Evolutionary conservation across 164 flowering plant species (phyloP).

Genomic region (Magnolia changhungtana): DNA sequence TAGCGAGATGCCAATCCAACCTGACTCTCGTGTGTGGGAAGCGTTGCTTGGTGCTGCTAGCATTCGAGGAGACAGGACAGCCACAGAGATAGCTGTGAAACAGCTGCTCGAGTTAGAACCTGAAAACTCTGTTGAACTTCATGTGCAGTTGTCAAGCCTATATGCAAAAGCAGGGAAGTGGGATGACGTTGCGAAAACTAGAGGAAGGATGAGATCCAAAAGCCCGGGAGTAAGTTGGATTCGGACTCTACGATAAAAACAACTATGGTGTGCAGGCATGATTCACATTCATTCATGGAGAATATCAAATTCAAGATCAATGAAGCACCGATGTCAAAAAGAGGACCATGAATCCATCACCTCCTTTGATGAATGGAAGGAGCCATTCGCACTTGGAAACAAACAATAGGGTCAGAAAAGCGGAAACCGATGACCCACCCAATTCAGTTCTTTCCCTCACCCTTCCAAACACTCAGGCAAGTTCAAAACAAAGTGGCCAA

Average conservation of each 20-base stretch:
- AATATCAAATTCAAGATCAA: too few species aligned
- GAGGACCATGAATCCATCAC: too few species aligned
- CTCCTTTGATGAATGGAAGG: too few species aligned
- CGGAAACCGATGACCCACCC: too few species aligned
- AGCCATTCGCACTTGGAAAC: too few species aligned
- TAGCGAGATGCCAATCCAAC: slow-evolving; percentile 12
- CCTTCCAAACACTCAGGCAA: too few species aligned
- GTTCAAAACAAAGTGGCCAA: too few species aligned
- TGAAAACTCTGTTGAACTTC: slow-evolving; percentile 7
- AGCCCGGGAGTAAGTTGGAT: slow-evolving; percentile 12
- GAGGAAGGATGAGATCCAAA: slow-evolving; percentile 7
- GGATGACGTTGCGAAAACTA: slow-evolving; percentile 11
- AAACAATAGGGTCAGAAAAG: too few species aligned
- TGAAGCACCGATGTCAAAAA: too few species aligned
- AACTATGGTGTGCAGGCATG: neutral
- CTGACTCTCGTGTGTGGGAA: slow-evolving; percentile 16
- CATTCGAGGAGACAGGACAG: slow-evolving; percentile 9
- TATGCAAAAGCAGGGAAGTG: slow-evolving; percentile 16
- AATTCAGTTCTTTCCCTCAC: too few species aligned
- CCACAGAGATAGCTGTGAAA: slow-evolving; percentile 11
- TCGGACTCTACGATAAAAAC: slow-evolving; percentile 4
- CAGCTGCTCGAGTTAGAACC: slow-evolving; percentile 6
- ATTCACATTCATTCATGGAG: too few species aligned
- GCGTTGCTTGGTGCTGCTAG: slow-evolving; percentile 19
- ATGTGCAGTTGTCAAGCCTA: slow-evolving; percentile 12